Evolutionary conservation across 2,329 filamentous ascomycete genomes (phyloP).

Genomic region (Parafenestella ontariensis): DNA sequence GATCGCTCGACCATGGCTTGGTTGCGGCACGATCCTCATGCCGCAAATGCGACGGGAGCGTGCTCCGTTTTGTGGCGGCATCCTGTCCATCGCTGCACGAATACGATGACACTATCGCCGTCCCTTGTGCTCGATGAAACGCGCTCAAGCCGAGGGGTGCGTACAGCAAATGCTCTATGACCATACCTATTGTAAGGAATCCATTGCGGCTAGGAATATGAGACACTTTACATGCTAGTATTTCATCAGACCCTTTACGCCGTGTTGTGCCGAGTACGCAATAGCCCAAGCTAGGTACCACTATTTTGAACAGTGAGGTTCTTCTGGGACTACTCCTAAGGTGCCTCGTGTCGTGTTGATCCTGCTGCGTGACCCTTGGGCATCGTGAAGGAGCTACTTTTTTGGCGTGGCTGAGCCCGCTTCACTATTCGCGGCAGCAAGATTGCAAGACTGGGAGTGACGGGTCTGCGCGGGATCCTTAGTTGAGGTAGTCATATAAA

Average conservation of each 20-base stretch:
- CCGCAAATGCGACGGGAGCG: slow-evolving; percentile 8
- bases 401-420: slow-evolving; percentile 18
- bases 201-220: too few species aligned
- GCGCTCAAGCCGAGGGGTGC: too few species aligned
- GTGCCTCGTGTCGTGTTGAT: background rate
- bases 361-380: background rate
- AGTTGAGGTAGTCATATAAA: slow-evolving; percentile 18
- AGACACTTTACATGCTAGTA: too few species aligned
- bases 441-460: slow-evolving; percentile 13
- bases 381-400: slow-evolving; percentile 5
- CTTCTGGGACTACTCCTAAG: background rate
- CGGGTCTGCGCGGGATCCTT: slow-evolving; percentile 15
- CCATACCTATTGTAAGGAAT: too few species aligned
- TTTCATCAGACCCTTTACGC: too few species aligned
- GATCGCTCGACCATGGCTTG: slow-evolving; percentile 1
- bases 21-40: slow-evolving; percentile 12
- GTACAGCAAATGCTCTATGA: too few species aligned
- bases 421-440: slow-evolving; percentile 17
- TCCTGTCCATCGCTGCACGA: background rate
- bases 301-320: background rate
- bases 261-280: too few species aligned
- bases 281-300: background rate
- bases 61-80: slow-evolving; percentile 14
- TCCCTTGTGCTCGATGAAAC: background rate
- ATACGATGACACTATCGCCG: slow-evolving; percentile 9